A percentile compares a stretch with the other conserved stretches of the same genome.
These are phyloP conservation scores for Neurospora africana DNA, from an alignment of 495 filamentous ascomycete genomes.

Conservation along the genomic window DNA sequence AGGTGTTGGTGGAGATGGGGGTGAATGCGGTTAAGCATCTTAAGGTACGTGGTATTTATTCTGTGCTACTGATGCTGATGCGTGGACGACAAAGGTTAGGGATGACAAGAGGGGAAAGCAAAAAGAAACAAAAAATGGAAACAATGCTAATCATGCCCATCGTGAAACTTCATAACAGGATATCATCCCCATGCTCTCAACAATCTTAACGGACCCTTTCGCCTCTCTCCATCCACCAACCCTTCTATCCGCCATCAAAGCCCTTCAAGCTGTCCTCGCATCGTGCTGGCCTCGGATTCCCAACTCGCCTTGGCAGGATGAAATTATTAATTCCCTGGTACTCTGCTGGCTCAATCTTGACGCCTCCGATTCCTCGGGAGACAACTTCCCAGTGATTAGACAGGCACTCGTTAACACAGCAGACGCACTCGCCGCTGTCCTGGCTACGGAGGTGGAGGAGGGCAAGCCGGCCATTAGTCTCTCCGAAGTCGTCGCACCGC, in stretches of 20 bases:
- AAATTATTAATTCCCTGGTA: slow-evolving; percentile 53
- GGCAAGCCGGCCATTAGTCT: slow-evolving; percentile 7
- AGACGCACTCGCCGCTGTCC: slow-evolving; percentile 20
- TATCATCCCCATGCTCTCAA: slow-evolving; percentile 56
- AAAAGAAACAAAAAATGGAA: neutral
- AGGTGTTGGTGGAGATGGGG: slow-evolving; percentile 49
- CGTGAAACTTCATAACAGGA: slow-evolving; percentile 30
- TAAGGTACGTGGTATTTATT: slow-evolving; percentile 29
- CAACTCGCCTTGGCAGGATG: slow-evolving; percentile 46
- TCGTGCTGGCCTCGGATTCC: slow-evolving; percentile 65
- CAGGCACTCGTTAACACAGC: slow-evolving; percentile 33
- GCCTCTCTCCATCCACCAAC: slow-evolving; percentile 45
- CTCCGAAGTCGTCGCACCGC: slow-evolving; percentile 19
- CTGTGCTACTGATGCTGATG: neutral
- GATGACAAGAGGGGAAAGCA: too few relatives aligned
- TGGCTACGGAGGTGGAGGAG: slow-evolving; percentile 11
- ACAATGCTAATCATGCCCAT: neutral
- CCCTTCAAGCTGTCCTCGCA: slow-evolving; percentile 49
- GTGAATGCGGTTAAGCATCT: slow-evolving; percentile 68
- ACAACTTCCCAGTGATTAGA: slow-evolving; percentile 25
- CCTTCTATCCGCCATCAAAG: slow-evolving; percentile 40
- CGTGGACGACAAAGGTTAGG: neutral
- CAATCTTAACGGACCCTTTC: slow-evolving; percentile 61
- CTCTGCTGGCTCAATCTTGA: slow-evolving; percentile 56
- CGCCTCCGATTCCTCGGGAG: slow-evolving; percentile 29